A percentile compares a stretch with the other conserved stretches of the same genome.
phyloP scores from a whole-genome alignment of 75 land plant species.

The Cunninghamia lanceolata region DNA sequence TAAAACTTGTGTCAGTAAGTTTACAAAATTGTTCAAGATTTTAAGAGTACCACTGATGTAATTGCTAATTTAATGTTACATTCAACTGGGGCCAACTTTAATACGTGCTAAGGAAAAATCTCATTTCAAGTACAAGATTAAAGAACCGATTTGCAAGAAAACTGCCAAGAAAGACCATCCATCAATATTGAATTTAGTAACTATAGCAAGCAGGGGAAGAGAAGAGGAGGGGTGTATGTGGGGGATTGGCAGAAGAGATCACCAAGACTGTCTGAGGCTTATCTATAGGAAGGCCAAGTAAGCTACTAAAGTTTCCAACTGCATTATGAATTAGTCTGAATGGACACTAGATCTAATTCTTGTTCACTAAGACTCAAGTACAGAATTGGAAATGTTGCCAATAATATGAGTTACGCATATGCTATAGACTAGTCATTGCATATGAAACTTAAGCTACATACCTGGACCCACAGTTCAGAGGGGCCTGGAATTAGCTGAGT shows the following conservation, averaged over 20 bases:
- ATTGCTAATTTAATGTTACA: not conserved
- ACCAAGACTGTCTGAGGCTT: not conserved
- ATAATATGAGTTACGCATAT: not conserved
- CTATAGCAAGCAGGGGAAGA: too few species aligned
- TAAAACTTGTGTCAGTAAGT: not conserved
- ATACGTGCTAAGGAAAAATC: not conserved
- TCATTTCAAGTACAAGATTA: not conserved
- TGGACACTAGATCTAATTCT: not conserved
- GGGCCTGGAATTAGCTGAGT: conserved; percentile 18
- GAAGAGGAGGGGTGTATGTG: too few species aligned
- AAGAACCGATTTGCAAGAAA: not conserved
- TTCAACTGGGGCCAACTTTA: not conserved
- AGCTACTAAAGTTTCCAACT: not conserved
- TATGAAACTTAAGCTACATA: conserved; percentile 4
- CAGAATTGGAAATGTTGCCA: not conserved
- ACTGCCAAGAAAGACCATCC: not conserved
- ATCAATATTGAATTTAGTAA: not conserved
- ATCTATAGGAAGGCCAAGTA: not conserved
- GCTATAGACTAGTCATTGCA: not conserved
- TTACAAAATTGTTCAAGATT: not conserved
- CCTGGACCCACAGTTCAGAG: conserved; percentile 45
- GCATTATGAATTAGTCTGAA: not conserved
- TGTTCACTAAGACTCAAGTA: not conserved
- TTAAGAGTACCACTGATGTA: not conserved
- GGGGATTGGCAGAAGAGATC: not conserved